These are phyloP conservation scores for Fomitopsis palustris DNA, from an alignment of 1,284 basidiomycete species.

Conservation along the genomic window DNA sequence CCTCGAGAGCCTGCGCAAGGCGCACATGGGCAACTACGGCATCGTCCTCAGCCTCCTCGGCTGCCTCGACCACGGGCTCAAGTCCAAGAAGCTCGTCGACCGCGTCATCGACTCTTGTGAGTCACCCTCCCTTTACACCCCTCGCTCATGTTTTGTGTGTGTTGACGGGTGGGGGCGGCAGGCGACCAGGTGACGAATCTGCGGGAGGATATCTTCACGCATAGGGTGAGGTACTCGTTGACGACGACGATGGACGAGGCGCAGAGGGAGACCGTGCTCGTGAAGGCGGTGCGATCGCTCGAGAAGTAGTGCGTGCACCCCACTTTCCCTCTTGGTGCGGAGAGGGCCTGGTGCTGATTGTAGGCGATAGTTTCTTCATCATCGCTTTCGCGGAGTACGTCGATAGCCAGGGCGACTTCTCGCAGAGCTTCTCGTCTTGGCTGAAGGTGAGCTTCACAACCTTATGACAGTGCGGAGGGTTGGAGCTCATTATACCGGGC, in stretches of 20 bases:
- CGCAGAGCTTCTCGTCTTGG: conserved; percentile 84
- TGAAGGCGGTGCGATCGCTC: conserved; percentile 64
- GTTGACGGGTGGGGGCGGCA: conserved; percentile 27
- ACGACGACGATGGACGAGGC: conserved; percentile 64
- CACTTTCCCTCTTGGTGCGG: background rate
- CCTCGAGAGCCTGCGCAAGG: conserved; percentile 82
- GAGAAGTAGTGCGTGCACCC: conserved; percentile 70
- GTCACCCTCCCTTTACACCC: too few relatives aligned
- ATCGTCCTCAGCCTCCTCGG: conserved; percentile 87
- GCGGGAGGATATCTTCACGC: conserved; percentile 82
- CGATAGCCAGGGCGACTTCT: conserved; percentile 64
- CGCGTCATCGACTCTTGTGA: conserved; percentile 84
- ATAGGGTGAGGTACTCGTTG: conserved; percentile 83
- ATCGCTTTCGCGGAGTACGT: conserved; percentile 94
- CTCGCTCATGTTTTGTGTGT: background rate
- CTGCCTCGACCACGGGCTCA: conserved; percentile 79
- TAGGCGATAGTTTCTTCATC: conserved; percentile 77
- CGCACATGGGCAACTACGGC: conserved; percentile 87
- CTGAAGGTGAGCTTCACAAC: conserved; percentile 66
- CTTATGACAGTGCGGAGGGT: too few relatives aligned
- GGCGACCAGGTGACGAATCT: conserved; percentile 88
- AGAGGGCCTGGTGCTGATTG: background rate
- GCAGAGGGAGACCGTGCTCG: conserved; percentile 52
- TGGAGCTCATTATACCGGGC: too few relatives aligned
- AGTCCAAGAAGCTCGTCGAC: conserved; percentile 85